Base-by-base conservation (phyloP, 139 green algal species). In the Astrephomene gubernaculifera region DNA sequence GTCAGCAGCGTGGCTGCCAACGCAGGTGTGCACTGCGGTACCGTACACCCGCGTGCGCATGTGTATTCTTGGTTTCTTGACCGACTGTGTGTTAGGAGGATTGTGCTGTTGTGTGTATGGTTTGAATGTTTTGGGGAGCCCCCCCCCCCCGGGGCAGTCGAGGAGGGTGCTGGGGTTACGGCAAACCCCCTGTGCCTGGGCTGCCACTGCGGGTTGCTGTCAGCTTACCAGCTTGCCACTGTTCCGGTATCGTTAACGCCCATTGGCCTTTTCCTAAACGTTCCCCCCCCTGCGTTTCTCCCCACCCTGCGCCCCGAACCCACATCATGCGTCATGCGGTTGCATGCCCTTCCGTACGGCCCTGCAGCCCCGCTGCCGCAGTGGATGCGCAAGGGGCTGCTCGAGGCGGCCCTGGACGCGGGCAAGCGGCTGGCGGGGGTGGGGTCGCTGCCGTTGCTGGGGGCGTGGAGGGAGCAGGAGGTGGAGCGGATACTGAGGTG, bases 371-470 rank as follows among this genome's bases (percentile, higher is more conserved):
- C 81, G 31, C 36, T 89, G 45, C 89, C 89, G 21, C 36, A 43
- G 29, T 54, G 38, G 25, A 45, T 88, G 0, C 88, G n/a, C n/a
- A 80, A 9, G 79, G 88, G 84, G 22, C 71, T 95, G 43, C 87
- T 97, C 5, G 90, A 92, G 35, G 82, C 65, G 2, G 87, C 57
- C 2, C 45, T 96, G 25, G 36, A 79, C 24, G 64, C 91, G 9
- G 95, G 93, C 6, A 71, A 81, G 3, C 83, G 39, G 65, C 89
- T 68, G 61, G 64, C 39, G 84, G 76, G 33, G 24, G 84, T 71
- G 49, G 67, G 69, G 44, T 52, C 87, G 75, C 68, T 84, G 86
- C 76, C 76, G 76, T 29, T 53, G 38, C 12, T 90, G 64, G 63
- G 45, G 5, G 65, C 54, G 12, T 89, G 88, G 79, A 63, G 75